phyloP scores from a whole-genome alignment of 306 rosid species.

The Abrus precatorius region DNA sequence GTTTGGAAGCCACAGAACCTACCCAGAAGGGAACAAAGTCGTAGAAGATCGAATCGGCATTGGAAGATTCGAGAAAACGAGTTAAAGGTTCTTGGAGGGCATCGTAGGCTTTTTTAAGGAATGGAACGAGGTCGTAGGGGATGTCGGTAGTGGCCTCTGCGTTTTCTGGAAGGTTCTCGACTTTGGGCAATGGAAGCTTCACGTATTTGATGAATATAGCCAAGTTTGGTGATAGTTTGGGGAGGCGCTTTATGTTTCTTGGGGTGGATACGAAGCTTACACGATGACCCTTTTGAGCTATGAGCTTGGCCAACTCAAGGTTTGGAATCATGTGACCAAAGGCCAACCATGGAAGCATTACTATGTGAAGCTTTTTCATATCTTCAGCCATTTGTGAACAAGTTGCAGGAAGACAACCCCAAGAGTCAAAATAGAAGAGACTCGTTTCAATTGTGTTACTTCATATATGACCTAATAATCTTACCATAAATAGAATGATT shows the following conservation, averaged over 20 bases:
- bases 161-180: slow-evolving; percentile 44
- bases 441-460: too few species aligned
- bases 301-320: slow-evolving; percentile 58
- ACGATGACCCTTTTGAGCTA: slow-evolving; percentile 64
- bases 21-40: slow-evolving; percentile 56
- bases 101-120: slow-evolving; percentile 55
- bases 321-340: slow-evolving; percentile 65
- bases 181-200: slow-evolving; percentile 51
- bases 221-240: slow-evolving; percentile 43
- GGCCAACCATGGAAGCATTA: slow-evolving; percentile 68
- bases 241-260: slow-evolving; percentile 66
- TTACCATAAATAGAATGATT: background rate
- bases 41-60: slow-evolving; percentile 54
- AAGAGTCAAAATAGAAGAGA: too few species aligned
- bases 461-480: too few species aligned
- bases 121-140: slow-evolving; percentile 43
- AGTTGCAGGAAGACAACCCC: too few species aligned
- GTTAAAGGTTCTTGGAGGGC: slow-evolving; percentile 45
- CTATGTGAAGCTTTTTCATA: slow-evolving; percentile 53
- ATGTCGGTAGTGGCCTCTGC: slow-evolving; percentile 63
- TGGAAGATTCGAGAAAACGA: slow-evolving; percentile 48
- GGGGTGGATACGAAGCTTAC: slow-evolving; percentile 67
- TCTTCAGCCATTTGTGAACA: background rate
- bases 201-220: slow-evolving; percentile 45
- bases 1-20: slow-evolving; percentile 7